Evolutionary conservation across 2,329 filamentous ascomycete species (phyloP), one percentile per base, ranked within the genome.

Genomic region (Blastomyces parvus): DNA sequence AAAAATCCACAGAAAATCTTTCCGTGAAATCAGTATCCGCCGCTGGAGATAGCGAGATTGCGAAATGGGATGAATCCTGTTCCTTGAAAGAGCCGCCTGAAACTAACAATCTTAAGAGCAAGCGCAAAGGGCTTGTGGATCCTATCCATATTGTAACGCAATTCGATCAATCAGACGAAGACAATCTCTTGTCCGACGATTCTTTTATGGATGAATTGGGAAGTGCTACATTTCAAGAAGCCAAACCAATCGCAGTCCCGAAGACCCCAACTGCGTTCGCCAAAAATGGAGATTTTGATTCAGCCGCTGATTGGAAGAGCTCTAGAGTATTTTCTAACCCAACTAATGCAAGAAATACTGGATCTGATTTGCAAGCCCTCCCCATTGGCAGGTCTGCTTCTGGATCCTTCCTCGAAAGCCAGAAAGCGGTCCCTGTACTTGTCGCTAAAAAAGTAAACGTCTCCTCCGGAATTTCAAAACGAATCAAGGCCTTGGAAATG

Each of bases 401-500:
- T 9, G 74, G 72, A 57, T 69, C 75, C 27, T 74, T 73, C 59
- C 64, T 67, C 19, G 73, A 74, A 17, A 68, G 62, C 38, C 69
- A 69, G 42, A 67, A 67, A n/a, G 70, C 72, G 36, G 71, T 71
- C 46, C 74, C 76, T n/a, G 75, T 83, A 17, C 71, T 88, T 59
- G 78, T 82, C 57, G 80, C 84, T 3, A 91, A 89, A 73, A 95
- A 92, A 73, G 82, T 87, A 67, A 94, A 90, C 70, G 84, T 97
- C 30, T 92, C 91, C 8, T 91, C 89, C 9, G 91, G 90, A 68
- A 97, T 99, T 65, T 95, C 93, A 2, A 90, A 93, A 74, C 88
- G 94, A 52, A 97, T 97, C 74, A 95, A 96, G 75, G 91, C 92
- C 7, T 80, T 99, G 61, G 90, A 96, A 72, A 92, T 91, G 74